Conservation (phyloP, 2,329 filamentous ascomycete genomes). For the Arthrobotrys megalospora region DNA sequence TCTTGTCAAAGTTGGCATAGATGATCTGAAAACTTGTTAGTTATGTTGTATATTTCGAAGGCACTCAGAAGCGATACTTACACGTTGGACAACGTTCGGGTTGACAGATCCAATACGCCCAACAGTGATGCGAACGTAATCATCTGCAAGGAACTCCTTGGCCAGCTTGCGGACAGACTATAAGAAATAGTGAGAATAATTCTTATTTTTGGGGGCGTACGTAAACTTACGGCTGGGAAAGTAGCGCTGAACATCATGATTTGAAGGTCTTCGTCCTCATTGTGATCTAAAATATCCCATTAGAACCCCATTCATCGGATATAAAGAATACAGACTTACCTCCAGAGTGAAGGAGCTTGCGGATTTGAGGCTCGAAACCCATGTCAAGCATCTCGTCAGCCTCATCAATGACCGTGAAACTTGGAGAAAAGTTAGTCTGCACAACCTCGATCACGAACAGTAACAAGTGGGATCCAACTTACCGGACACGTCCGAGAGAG, state of each 20-base stretch:
- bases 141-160: constrained; percentile 79
- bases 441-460: neutral
- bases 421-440: constrained; percentile 63
- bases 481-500: constrained; percentile 82
- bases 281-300: constrained; percentile 73
- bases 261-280: constrained; percentile 79
- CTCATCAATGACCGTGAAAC: constrained; percentile 86
- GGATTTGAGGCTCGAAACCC: constrained; percentile 84
- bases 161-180: constrained; percentile 79
- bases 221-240: constrained; percentile 78
- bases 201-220: neutral
- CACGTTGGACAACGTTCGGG: constrained; percentile 82
- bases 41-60: neutral
- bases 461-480: constrained; percentile 68
- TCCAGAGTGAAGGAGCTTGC: constrained; percentile 82
- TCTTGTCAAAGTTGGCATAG: constrained; percentile 76
- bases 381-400: constrained; percentile 89
- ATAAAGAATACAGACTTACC: constrained; percentile 73
- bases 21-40: constrained; percentile 71
- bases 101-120: constrained; percentile 89
- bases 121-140: constrained; percentile 85
- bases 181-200: neutral
- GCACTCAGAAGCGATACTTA: constrained; percentile 64
- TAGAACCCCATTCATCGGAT: neutral
- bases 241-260: constrained; percentile 94